These are phyloP conservation scores for Henningerozyma blattae DNA, from an alignment of 805 yeast genomes.

Conservation along the genomic window DNA sequence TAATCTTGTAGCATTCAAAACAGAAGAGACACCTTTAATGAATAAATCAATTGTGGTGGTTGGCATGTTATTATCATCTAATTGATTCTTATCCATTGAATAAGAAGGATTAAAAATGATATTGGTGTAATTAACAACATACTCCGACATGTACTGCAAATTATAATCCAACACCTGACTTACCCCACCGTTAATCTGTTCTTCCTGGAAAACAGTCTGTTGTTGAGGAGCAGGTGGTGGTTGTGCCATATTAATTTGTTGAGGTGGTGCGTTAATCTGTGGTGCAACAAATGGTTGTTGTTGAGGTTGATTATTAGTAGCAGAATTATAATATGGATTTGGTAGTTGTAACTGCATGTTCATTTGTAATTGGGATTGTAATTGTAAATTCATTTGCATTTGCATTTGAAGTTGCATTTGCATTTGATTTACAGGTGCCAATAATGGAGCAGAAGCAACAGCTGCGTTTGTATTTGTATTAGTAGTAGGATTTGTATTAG, in stretches of 20 bases:
- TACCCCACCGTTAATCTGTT: constrained; percentile 53
- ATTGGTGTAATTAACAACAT: constrained; percentile 60
- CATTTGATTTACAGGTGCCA: too few relatives aligned
- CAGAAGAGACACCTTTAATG: constrained; percentile 48
- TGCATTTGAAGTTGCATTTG: too few relatives aligned
- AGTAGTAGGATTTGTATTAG: too few relatives aligned
- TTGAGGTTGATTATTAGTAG: too few relatives aligned
- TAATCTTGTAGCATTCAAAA: constrained; percentile 76
- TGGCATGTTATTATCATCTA: constrained; percentile 22
- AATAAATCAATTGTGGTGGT: constrained; percentile 28
- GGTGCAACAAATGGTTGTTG: constrained; percentile 3
- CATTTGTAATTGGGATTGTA: too few relatives aligned
- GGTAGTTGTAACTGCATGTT: too few relatives aligned
- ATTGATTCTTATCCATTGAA: constrained; percentile 19
- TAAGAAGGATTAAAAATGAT: constrained; percentile 40
- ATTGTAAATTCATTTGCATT: too few relatives aligned
- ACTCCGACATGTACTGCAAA: constrained; percentile 64
- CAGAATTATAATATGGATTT: too few relatives aligned
- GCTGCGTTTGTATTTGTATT: too few relatives aligned
- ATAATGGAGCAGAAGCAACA: too few relatives aligned
- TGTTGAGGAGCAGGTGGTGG: constrained; percentile 7
- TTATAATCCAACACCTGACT: constrained; percentile 71
- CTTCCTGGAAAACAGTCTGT: constrained; percentile 5
- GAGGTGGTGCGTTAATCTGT: not conserved
- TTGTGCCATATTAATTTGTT: constrained; percentile 1